Evolutionary conservation across 768 basidiomycete species (phyloP), one percentile per base, ranked within the genome.

Genomic region (Boletus huronensis): DNA sequence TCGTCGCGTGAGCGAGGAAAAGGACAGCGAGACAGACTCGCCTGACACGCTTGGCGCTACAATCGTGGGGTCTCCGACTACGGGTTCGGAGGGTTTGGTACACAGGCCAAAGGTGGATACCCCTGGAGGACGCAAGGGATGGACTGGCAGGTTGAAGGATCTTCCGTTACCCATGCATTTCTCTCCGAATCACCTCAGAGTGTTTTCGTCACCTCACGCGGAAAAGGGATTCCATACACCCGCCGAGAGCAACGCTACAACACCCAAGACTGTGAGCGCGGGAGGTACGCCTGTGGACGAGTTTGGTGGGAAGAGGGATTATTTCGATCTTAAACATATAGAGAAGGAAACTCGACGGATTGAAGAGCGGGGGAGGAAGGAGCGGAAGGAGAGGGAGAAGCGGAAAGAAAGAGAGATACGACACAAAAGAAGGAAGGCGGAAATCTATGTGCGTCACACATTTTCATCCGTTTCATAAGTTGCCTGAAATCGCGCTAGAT

Each of bases 401-500:
- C 38, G 26, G 21, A 63, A 42, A 51, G 66, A 73, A 44, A 74
- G 76, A 59, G 62, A 72, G 54, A 75, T 68, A 54, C 77, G 74
- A 63, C 70, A 75, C 51, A 84, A 85, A 67, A 76, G 85, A 64
- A 84, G 80, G 74, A 85, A 85, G 69, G 83, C 86, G 5, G 85
- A 91, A 70, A 79, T 91, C 53, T 92, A 82, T 67, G 90, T 90
- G 64, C 62, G 84, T 73, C 49, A 17, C 41, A 34, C 14, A n/a
- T 35, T 38, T 51, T 21, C 45, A 2, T 48, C 19, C 2, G 16
- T 45, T 50, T 32, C 6, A 21, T 40, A 3, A 5, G 38, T 35
- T 28, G 51, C 45, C 17, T 36, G n/a, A 36, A 25, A 31, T 34
- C 44, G 17, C 26, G 9, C 23, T 44, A 90, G 88, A 90, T 90